Base-by-base conservation (phyloP, 164 flowering plant genomes). In the Paratinospora sagittata region DNA sequence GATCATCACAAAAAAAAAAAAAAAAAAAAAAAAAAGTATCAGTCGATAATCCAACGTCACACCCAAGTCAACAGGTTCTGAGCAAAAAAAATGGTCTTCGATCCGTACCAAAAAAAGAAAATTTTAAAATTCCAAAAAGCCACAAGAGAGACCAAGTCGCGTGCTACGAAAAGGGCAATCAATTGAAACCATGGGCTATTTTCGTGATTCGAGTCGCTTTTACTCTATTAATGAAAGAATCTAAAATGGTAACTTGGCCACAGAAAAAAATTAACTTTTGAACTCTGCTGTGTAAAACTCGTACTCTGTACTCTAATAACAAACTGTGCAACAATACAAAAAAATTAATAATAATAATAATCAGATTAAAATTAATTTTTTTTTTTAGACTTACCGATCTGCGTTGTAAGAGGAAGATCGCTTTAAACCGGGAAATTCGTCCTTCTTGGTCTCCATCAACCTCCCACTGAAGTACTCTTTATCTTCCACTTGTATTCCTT, bases 401-500 rank as follows among this genome's bases (percentile, higher is more conserved):
- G 92, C 96, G 77, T 88, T 87, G 85, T 83, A 92, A 62, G 98
- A 94, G 73, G 91, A 85, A 0, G 97, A 94, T 64, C 97, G 80
- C 75, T 87, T 87, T 64, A 95, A 70, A n/a, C 76, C 57, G 14
- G 86, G 84, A 43, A 83, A 75, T 1, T 78, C 82, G 8, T 80
- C 83, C 62, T 86, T 91, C 71, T 84, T 84, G 9, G 88, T 86
- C 85, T 92, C 95, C 49, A 95, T 77, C 75, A 95, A 81, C 81
- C 96, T 92, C 65, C 98, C 98, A 65, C 98, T 95, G 71, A 92
- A 95, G 68, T 90, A 92, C 79, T 92, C 97, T 64, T 90, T 89
- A 69, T 87, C 96, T 76, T 89, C 98, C 78, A 86, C 47, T 49
- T 57, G 75, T 1, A 79, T 66, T 64, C 86, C 75, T 11, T 60